phyloP scores from a whole-genome alignment of 169 alveolate species.

The Theileria orientalis region DNA sequence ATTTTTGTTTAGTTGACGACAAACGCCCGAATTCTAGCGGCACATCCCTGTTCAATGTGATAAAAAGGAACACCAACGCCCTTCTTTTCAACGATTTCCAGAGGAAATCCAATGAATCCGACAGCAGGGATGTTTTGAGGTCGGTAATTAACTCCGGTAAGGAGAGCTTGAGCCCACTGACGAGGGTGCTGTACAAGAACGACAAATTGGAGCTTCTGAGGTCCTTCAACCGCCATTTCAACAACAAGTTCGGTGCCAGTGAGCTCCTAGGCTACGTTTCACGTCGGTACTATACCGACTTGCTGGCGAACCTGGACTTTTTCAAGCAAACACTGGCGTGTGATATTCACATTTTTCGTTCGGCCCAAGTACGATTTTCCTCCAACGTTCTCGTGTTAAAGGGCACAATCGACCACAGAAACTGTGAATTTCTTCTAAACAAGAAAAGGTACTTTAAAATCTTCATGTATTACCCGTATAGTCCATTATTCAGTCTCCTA shows the following conservation, averaged over 20 bases:
- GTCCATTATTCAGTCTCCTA: too few relatives aligned
- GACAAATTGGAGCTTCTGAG: background rate
- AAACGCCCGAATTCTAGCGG: background rate
- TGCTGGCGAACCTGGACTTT: background rate
- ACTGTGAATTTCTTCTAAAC: conserved; percentile 18
- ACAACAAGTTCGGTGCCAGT: background rate
- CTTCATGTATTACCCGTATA: too few relatives aligned
- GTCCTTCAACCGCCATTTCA: background rate
- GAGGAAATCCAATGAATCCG: background rate
- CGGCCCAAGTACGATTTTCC: conserved; percentile 4
- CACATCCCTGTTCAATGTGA: conserved; percentile 13
- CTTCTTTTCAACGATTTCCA: background rate
- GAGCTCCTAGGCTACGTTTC: conserved; percentile 19
- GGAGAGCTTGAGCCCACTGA: conserved; percentile 14
- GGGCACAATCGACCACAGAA: conserved; percentile 15
- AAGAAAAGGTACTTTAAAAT: conserved; percentile 27
- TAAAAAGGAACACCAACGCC: conserved; percentile 2
- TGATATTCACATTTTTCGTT: conserved; percentile 10
- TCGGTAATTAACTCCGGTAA: conserved; percentile 13
- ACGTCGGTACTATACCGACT: background rate
- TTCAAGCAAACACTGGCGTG: conserved; percentile 1
- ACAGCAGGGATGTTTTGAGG: background rate
- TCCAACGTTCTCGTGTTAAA: conserved; percentile 20
- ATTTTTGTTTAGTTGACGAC: background rate
- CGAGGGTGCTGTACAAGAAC: conserved; percentile 1